Base-by-base conservation (phyloP, 345 rosid genomes). In the Pugionium cornutum region DNA sequence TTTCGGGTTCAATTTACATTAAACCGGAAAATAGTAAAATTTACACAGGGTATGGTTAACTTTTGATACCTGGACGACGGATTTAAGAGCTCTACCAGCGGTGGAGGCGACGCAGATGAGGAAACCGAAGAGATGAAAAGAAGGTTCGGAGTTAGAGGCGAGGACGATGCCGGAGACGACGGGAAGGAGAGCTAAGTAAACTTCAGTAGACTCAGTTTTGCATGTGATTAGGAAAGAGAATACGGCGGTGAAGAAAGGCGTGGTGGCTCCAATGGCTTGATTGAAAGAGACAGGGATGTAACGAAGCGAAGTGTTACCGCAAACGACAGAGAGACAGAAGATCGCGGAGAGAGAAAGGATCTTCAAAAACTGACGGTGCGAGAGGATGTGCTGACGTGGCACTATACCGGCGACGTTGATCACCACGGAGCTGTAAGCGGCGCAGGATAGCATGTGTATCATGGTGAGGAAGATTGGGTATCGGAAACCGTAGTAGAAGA, bases 281-380 rank as follows among this genome's bases (percentile, higher is more conserved):
- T 94, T 94, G 55, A 94, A 94, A n/a, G 99, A 94, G 2, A 94
- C 96, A 6, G 99, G 99, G 34, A 94, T 81, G 83, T 94, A 94
- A 51, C 99, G 80, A 4, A 94, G 83, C 0, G 91, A 86, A 10
- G 97, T 94, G 75, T 94, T 94, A 2, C 99, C 99, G 50, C 97
- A 94, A 1, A 94, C 99, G 4, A 94, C 99, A 3, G 99, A 94
- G 70, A 94, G 85, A 65, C 96, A 90, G 53, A 94, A 94, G 35
- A 94, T 94, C 6, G 82, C 86, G 2, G 92, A 88, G 42, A 94
- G 67, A 7, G 91, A 88, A 5, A 90, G 74, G 76, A 94, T 90
- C 80, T 94, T 94, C 8, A 88, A 3, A 54, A 88, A 85, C 85
- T 94, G 99, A 35, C 73, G 80, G 47, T 89, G 75, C 0, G 99